Evolutionary conservation across 805 yeast species (phyloP), one percentile per base, ranked within the genome.

Genomic region (Zygotorulaspora danielsina): DNA sequence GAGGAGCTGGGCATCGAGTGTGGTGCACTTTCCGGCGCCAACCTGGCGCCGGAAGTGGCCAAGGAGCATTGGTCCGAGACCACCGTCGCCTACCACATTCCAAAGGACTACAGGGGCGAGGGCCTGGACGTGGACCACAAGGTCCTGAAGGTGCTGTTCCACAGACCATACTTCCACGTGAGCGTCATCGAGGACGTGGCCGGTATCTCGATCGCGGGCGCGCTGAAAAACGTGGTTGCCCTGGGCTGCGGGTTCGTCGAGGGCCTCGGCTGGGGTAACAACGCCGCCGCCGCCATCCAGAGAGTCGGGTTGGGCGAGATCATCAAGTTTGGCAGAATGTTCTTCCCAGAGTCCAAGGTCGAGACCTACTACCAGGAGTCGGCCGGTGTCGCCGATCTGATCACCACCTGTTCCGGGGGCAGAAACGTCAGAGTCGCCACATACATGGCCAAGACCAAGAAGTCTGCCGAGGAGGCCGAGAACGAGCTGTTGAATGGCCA

Each of bases 201-300:
- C 17, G 98, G 98, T 63, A 93, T 88, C 42, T 86, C 96, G 2
- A 77, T 93, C 45, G 95, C 96, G 31, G 98, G 98, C 61, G 98
- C 98, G 8, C 76, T 93, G 65, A 93, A 93, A 71, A 93, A 93
- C 67, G 85, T 93, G 38, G 90, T 90, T 47, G 98, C 98, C 25
- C 71, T 88, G 59, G 94, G 96, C 49, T 96, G 94, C 46, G 98
- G 98, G 41, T 85, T 93, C 61, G 97, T 90, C 47, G 95, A 87
- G 66, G 98, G 98, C 54, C 75, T 85, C 48, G 96, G 95, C 48
- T 93, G 98, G 98, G 98, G 98, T 65, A 96, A 88, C 67, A 93
- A 93, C 64, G 97, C 98, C 49, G 88, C 90, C 67, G 83, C 97
- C 40, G 98, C 97, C 31, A 81, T 93, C 55, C 94, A 90, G 89